phyloP scores from a whole-genome alignment of 2,329 filamentous ascomycete species.

The Fusarium continuum region DNA sequence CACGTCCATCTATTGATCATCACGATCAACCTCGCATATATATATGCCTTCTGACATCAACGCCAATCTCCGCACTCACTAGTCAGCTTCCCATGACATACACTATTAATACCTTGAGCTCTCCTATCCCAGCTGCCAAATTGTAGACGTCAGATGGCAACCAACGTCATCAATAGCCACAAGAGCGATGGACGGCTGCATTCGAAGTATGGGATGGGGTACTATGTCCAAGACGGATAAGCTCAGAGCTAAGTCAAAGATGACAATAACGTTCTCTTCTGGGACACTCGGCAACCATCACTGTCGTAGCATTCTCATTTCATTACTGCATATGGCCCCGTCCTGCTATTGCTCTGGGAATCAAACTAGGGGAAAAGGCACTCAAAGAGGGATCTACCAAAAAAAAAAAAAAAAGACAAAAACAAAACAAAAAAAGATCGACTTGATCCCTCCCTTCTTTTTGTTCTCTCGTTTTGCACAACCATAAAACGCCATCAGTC shows the following conservation, averaged over 20 bases:
- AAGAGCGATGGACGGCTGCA: not conserved
- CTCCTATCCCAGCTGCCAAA: not conserved
- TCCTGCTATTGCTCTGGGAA: slow-evolving; percentile 28
- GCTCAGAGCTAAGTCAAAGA: slow-evolving; percentile 16
- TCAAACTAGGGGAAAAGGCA: slow-evolving; percentile 26
- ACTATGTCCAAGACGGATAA: slow-evolving; percentile 12
- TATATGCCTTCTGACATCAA: slow-evolving; percentile 1
- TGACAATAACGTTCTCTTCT: not conserved
- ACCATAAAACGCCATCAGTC: slow-evolving; percentile 45
- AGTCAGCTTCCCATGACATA: not conserved
- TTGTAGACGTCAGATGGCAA: slow-evolving; percentile 19
- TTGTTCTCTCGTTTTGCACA: slow-evolving; percentile 28
- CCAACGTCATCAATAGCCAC: slow-evolving; percentile 28
- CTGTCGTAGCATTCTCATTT: slow-evolving; percentile 32
- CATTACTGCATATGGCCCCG: slow-evolving; percentile 34
- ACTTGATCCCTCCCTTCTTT: not conserved
- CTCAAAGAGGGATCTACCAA: slow-evolving; percentile 9
- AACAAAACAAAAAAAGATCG: too few species aligned
- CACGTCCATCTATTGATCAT: not conserved
- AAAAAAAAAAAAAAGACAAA: too few species aligned
- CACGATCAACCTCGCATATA: not conserved
- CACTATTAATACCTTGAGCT: not conserved
- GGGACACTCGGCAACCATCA: not conserved
- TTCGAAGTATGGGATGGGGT: slow-evolving; percentile 7
- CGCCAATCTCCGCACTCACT: not conserved